phyloP scores from a whole-genome alignment of 2,329 filamentous ascomycete genomes.

The Fusarium aywerte region DNA sequence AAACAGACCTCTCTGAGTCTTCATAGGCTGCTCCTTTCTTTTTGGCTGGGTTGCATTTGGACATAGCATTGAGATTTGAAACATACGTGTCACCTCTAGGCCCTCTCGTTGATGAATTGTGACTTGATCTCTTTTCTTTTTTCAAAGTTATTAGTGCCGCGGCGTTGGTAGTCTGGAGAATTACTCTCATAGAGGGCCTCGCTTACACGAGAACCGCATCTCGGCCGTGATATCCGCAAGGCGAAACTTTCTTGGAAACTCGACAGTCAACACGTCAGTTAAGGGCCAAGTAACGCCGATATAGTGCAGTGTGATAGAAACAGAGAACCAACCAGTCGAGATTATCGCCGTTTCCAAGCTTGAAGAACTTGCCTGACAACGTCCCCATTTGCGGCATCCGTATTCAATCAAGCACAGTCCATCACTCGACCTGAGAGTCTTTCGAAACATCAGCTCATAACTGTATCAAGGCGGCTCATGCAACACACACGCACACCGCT shows the following conservation, averaged over 20 bases:
- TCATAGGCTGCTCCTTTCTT: slow-evolving; percentile 18
- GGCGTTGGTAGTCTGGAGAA: background rate
- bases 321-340: slow-evolving; percentile 9
- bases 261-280: background rate
- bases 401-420: slow-evolving; percentile 40
- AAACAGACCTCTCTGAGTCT: slow-evolving; percentile 8
- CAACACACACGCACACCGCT: slow-evolving; percentile 31
- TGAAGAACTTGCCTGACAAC: slow-evolving; percentile 10
- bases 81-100: slow-evolving; percentile 19
- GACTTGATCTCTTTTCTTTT: slow-evolving; percentile 13
- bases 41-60: background rate
- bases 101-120: slow-evolving; percentile 3
- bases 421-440: slow-evolving; percentile 27
- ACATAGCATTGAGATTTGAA: background rate
- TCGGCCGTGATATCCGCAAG: background rate
- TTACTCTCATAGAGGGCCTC: background rate
- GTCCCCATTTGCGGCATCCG: slow-evolving; percentile 15
- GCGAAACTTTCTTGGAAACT: background rate
- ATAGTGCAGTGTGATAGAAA: background rate
- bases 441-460: slow-evolving; percentile 31
- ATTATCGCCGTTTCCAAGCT: background rate
- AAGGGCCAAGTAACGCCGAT: background rate
- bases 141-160: background rate
- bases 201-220: slow-evolving; percentile 12
- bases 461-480: background rate